Base-by-base conservation (phyloP, 257 asterid genomes). In the Przewalskia tangutica region DNA sequence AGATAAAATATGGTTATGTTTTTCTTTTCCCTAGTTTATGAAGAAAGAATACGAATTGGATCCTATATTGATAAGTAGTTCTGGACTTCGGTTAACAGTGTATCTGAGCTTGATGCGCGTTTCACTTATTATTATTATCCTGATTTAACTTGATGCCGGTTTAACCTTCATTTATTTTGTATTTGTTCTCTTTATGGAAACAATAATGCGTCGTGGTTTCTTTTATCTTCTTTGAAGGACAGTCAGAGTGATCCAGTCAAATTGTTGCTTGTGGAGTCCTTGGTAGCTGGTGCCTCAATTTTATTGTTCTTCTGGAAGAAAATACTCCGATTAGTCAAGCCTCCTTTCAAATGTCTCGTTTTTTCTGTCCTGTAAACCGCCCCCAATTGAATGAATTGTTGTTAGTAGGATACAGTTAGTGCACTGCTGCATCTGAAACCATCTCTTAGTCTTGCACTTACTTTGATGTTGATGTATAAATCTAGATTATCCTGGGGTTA, bases 251-350 rank as follows among this genome's bases (percentile, higher is more conserved):
- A 7, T 48, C 36, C 40, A 46, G 58, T 73, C 42, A 50, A 12
- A 7, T 46, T 73, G 60, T 20, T 73, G 79, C 79, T 73, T 73
- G 79, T 13, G 20, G 79, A 73, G 79, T 27, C 79, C 56, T 73
- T 73, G 58, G 60, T 48, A 1, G 59, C 13, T 73, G 42, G 20
- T 20, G 78, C 78, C 58, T 46, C 79, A 48, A 71, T 20, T 71
- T 20, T 48, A 38, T 20, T 71, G 42, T 12, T 48, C 20, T 20
- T 71, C 18, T 18, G 42, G 79, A 11, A 20, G 79, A 46, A 46
- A 46, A 71, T 46, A 6, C 42, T 2, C 59, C 4, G 0, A 71
- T 71, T 48, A 20, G 59, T 71, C 40, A 20, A 59, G 42, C 42
- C 18, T 20, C 62, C 2, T 23, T 73, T 73, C 79, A 42, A 44